These are phyloP conservation scores for Sarcocystis neurona DNA, from an alignment of 169 alveolate species.

Conservation along the genomic window DNA sequence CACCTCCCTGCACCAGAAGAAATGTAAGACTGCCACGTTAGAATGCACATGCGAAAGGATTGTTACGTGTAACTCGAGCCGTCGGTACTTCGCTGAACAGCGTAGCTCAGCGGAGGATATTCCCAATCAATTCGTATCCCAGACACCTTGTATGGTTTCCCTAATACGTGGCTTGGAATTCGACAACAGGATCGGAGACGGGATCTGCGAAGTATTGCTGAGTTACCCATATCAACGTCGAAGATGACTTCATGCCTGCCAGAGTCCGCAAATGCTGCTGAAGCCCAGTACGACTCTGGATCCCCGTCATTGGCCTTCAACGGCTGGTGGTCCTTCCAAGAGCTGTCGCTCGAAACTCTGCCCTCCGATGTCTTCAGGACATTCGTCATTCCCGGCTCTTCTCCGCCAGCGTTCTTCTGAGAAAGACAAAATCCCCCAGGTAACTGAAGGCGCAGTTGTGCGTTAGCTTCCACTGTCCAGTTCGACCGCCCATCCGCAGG, in stretches of 20 bases:
- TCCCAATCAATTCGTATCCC: conserved; percentile 85
- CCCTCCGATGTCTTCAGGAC: conserved; percentile 59
- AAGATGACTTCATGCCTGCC: conserved; percentile 61
- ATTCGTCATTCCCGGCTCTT: conserved; percentile 65
- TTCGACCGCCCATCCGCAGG: conserved; percentile 73
- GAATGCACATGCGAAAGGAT: background rate
- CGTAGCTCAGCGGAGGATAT: conserved; percentile 85
- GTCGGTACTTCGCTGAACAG: conserved; percentile 80
- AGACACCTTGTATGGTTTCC: conserved; percentile 28
- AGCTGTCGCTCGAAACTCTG: conserved; percentile 57
- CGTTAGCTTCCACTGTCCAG: conserved; percentile 71
- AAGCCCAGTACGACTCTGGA: conserved; percentile 72
- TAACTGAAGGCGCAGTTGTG: conserved; percentile 68
- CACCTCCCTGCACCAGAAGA: conserved; percentile 4
- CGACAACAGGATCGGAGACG: too few species aligned
- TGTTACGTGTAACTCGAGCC: conserved; percentile 73
- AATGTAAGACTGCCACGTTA: background rate
- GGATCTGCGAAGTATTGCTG: background rate
- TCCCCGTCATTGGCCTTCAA: conserved; percentile 70
- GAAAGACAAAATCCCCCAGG: conserved; percentile 67
- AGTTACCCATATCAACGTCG: conserved; percentile 50
- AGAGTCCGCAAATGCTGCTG: conserved; percentile 70
- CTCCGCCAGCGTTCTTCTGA: conserved; percentile 68
- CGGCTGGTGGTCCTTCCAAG: conserved; percentile 64
- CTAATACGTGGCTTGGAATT: conserved; percentile 18